phyloP scores from a whole-genome alignment of 257 asterid genomes.

The Penstemon newberryi region DNA sequence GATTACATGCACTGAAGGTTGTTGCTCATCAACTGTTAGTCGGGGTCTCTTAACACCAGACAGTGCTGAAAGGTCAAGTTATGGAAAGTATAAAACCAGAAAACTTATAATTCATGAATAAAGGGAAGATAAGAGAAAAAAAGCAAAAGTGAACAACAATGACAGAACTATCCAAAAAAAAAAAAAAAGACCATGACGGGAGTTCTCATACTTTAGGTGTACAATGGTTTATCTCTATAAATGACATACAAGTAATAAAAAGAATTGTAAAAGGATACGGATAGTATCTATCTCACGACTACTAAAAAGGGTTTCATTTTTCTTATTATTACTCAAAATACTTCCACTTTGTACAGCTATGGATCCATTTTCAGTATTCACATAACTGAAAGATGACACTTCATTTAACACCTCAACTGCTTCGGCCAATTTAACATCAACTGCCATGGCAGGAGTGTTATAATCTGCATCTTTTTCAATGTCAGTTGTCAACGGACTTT shows the following conservation, averaged over 20 bases:
- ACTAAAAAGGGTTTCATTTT: conserved; percentile 34
- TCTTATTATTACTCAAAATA: conserved; percentile 37
- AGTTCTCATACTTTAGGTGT: conserved; percentile 13
- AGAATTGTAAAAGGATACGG: conserved; percentile 50
- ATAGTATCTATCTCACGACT: conserved; percentile 43
- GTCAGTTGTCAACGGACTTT: conserved; percentile 26
- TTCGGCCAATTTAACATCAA: conserved; percentile 40
- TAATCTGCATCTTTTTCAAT: conserved; percentile 37
- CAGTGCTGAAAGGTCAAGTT: conserved; percentile 49
- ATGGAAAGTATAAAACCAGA: conserved; percentile 39
- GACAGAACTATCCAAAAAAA: no score
- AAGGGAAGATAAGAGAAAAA: conserved; percentile 8
- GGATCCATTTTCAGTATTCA: conserved; percentile 42
- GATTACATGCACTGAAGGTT: conserved; percentile 75
- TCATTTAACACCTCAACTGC: conserved; percentile 40
- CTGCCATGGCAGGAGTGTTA: conserved; percentile 27
- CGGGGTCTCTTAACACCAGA: conserved; percentile 89
- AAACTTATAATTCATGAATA: conserved; percentile 17
- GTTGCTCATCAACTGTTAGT: conserved; percentile 54
- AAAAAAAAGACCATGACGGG: neutral
- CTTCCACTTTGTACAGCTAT: conserved; percentile 42
- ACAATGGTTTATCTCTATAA: neutral
- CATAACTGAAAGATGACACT: conserved; percentile 25
- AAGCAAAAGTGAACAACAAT: conserved; percentile 3
- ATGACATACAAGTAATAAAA: conserved; percentile 20